A percentile compares a stretch with the other conserved stretches of the same genome.
phyloP scores from a whole-genome alignment of 192 early-diverging fungal genomes.

The Irineochytrium annulatum region DNA sequence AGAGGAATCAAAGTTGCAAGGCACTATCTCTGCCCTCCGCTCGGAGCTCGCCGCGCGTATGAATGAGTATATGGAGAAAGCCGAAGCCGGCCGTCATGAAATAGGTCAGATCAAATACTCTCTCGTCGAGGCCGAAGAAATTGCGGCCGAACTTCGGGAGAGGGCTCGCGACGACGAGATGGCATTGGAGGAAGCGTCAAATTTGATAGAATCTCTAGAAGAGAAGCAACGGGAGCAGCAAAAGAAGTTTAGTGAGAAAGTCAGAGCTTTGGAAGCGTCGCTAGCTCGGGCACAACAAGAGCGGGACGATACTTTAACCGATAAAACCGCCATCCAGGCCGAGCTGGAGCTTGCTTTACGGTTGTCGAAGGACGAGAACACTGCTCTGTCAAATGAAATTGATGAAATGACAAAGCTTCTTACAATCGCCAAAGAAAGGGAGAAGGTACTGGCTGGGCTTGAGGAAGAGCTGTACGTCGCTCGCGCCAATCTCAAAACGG shows the following conservation, averaged over 20 bases:
- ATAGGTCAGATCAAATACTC: constrained; percentile 1
- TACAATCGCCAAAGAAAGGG: too few relatives aligned
- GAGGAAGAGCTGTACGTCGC: too few relatives aligned
- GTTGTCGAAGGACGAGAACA: too few relatives aligned
- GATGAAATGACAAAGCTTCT: too few relatives aligned
- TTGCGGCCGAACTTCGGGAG: constrained; percentile 12
- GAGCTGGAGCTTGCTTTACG: not conserved
- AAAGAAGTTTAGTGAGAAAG: not conserved
- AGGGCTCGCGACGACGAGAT: constrained; percentile 11
- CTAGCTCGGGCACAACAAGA: constrained; percentile 3
- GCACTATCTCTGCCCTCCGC: not conserved
- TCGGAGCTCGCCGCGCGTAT: not conserved
- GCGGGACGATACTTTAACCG: not conserved
- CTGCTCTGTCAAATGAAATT: too few relatives aligned
- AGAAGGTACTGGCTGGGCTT: too few relatives aligned
- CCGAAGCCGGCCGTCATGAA: constrained; percentile 13
- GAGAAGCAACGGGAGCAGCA: not conserved
- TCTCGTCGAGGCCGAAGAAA: constrained; percentile 7
- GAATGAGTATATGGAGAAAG: not conserved
- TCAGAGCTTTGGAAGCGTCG: constrained; percentile 4
- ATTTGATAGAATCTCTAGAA: constrained; percentile 3
- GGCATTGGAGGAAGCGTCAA: not conserved
- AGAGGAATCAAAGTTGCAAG: not conserved
- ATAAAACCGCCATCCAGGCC: not conserved
- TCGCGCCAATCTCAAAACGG: too few relatives aligned